Conservation (phyloP, 805 yeast genomes). For the Torulaspora quercuum region DNA sequence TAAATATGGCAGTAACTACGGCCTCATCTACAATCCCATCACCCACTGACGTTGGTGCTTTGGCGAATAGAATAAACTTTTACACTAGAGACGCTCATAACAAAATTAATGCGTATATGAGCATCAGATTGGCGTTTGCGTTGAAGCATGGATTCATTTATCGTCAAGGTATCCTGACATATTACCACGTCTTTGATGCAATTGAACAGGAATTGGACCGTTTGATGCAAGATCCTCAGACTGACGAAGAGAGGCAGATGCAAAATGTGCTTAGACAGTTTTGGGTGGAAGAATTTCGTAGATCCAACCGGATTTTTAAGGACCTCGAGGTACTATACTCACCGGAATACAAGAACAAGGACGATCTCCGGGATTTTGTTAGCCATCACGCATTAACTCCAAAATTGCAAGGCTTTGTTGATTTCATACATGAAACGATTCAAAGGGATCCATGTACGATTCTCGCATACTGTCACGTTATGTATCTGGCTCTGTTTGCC, state of each 20-base stretch:
- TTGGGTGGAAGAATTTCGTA: conserved; percentile 68
- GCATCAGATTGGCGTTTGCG: conserved; percentile 69
- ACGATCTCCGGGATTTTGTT: conserved; percentile 12
- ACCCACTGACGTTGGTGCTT: conserved; percentile 77
- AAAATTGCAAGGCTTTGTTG: conserved; percentile 57
- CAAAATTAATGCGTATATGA: conserved; percentile 63
- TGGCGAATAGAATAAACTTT: conserved; percentile 74
- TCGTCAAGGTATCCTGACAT: conserved; percentile 75
- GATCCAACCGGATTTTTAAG: conserved; percentile 52
- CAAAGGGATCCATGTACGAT: conserved; percentile 63
- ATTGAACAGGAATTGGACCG: conserved; percentile 52
- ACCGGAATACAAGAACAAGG: conserved; percentile 35
- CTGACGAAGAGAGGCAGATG: conserved; percentile 49
- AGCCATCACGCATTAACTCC: conserved; percentile 39
- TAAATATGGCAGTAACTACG: conserved; percentile 8
- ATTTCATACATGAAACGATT: conserved; percentile 56
- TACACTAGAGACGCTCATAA: conserved; percentile 67
- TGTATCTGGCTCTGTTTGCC: conserved; percentile 82
- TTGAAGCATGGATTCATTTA: conserved; percentile 70
- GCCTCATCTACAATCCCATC: conserved; percentile 52
- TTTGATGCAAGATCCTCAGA: conserved; percentile 42
- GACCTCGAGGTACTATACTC: conserved; percentile 69
- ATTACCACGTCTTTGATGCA: conserved; percentile 64
- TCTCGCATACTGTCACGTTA: conserved; percentile 78
- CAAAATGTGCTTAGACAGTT: conserved; percentile 49